Conservation (phyloP, 106 monocot species). For the Gastrodia elata region DNA sequence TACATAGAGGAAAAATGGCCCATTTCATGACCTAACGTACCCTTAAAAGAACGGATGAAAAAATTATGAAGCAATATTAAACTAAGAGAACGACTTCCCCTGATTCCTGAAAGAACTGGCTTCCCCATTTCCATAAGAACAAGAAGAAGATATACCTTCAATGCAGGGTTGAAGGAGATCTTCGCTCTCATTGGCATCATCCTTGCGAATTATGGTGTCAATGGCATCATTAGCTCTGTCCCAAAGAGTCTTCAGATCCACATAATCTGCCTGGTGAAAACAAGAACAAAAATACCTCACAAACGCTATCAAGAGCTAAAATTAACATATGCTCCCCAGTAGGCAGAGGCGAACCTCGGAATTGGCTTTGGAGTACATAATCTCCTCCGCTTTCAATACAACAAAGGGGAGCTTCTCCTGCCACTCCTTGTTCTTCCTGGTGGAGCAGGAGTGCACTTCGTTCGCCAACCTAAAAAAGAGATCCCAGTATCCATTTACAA, state of each 20-base stretch:
- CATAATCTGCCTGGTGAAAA: constrained; percentile 69
- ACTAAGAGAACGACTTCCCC: neutral
- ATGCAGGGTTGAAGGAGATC: constrained; percentile 21
- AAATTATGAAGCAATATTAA: neutral
- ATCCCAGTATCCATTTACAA: constrained; percentile 1
- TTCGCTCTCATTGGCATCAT: constrained; percentile 14
- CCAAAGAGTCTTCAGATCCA: constrained; percentile 56
- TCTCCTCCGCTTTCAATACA: constrained; percentile 80
- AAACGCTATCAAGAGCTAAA: neutral
- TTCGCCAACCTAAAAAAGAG: constrained; percentile 49
- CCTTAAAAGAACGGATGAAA: neutral
- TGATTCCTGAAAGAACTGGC: neutral
- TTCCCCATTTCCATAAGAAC: neutral
- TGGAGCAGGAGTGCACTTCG: constrained; percentile 48
- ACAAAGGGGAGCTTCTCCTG: constrained; percentile 86
- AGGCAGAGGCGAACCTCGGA: constrained; percentile 42
- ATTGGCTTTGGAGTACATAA: constrained; percentile 92
- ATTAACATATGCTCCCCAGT: neutral
- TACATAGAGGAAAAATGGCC: neutral
- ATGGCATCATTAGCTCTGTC: constrained; percentile 57
- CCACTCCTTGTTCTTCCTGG: constrained; percentile 79
- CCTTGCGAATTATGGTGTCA: constrained; percentile 21
- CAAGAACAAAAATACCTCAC: neutral
- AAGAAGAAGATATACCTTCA: constrained; percentile 9
- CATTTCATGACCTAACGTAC: neutral